These are phyloP conservation scores for Cornus kousa DNA, from an alignment of 148 eudicot genomes.

Conservation along the genomic window DNA sequence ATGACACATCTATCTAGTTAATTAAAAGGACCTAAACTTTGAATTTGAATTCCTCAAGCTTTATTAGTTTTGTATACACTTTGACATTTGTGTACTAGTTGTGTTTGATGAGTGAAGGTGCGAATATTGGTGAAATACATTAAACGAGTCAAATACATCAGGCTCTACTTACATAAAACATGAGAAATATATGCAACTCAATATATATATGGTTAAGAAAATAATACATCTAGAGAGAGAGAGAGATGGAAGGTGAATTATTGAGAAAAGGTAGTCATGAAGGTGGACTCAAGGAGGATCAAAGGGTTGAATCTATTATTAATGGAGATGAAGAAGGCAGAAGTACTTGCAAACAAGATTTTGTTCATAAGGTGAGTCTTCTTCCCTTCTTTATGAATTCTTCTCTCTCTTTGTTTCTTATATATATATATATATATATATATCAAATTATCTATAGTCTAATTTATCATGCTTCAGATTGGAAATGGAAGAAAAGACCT, in stretches of 20 bases:
- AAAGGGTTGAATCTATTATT: slow-evolving; percentile 12
- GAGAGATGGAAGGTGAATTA: slow-evolving; percentile 25
- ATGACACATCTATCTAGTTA: not conserved
- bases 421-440: too few species aligned
- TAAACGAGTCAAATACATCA: slow-evolving; percentile 25
- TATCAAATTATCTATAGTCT: not conserved
- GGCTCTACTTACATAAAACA: slow-evolving; percentile 28
- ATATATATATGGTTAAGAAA: not conserved
- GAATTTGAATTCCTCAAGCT: slow-evolving; percentile 50
- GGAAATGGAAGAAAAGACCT: not conserved
- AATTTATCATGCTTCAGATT: not conserved
- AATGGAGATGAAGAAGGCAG: slow-evolving; percentile 18
- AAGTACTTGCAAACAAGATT: slow-evolving; percentile 6
- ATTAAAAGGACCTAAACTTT: slow-evolving; percentile 40
- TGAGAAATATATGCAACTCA: slow-evolving; percentile 2
- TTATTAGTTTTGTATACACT: slow-evolving; percentile 17
- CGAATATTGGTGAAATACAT: slow-evolving; percentile 4
- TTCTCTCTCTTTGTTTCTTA: not conserved
- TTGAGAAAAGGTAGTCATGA: slow-evolving; percentile 18
- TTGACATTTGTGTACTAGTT: slow-evolving; percentile 37
- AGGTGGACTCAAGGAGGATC: slow-evolving; percentile 25
- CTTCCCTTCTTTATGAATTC: not conserved
- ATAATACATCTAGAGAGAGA: not conserved
- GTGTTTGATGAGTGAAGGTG: not conserved
- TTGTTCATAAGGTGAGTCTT: slow-evolving; percentile 23